Evolutionary conservation across 306 rosid genomes (phyloP), one percentile per base, ranked within the genome.

Genomic region (Vigna angularis): DNA sequence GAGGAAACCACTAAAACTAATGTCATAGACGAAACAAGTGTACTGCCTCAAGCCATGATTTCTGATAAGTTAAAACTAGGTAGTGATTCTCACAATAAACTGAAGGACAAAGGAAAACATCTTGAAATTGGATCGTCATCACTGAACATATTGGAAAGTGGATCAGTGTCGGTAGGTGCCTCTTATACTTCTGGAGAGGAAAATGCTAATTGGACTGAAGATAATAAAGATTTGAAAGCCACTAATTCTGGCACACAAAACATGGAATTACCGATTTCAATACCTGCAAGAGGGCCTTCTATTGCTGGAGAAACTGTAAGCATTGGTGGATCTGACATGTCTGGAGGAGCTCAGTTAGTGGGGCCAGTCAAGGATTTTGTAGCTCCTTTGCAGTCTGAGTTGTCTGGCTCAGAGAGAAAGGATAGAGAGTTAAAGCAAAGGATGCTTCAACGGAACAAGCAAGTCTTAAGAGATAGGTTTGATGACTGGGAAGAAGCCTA

Each of bases 401-500:
- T 69, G 73, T 84, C 88, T 51, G 93, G 77, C 51, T 78, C 78
- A 28, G 87, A 65, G 72, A 84, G 66, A 80, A 87, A 50, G 84
- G 86, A 79, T 68, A 92, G 87, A 64, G 96, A 91, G 76, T 75
- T 90, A 85, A 93, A 90, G 86, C 95, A 80, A 76, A 87, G 98
- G 79, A 93, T 75, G 88, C 68, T 96, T 83, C 96, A 85, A 51
- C 81, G 97, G 85, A 93, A 44, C 73, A 83, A 45, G 80, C 99
- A 91, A 90, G 93, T 96, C 58, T 42, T 32, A 7, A 85, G 73
- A 78, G 99, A 96, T 64, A 90, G 90, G 74, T 91, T 93, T 77
- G 99, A 93, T 18, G 97, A 93, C 53, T 96, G 99, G 99, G 99
- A 93, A 85, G 98, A 93, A 51, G 96, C 98, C 59, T 86, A 85